Evolutionary conservation across 495 filamentous ascomycete species (phyloP).

Genomic region (Niebla homalea): DNA sequence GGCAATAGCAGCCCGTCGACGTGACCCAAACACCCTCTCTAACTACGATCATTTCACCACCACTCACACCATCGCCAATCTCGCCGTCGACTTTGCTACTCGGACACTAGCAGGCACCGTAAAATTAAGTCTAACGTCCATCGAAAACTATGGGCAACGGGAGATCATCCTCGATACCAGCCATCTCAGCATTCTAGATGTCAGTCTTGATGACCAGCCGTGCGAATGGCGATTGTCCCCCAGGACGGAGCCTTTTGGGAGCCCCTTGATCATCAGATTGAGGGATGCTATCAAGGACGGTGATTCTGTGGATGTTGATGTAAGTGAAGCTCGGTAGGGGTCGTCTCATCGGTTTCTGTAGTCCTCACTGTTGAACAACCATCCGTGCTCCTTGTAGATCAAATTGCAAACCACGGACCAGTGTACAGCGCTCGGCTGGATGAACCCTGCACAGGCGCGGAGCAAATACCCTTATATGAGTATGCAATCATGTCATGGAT

Average conservation of each 20-base stretch:
- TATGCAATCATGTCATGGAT: slow-evolving; percentile 21
- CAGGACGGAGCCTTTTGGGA: slow-evolving; percentile 61
- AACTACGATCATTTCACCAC: slow-evolving; percentile 82
- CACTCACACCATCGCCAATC: slow-evolving; percentile 62
- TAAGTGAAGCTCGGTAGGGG: slow-evolving; percentile 18
- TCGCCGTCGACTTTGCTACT: slow-evolving; percentile 69
- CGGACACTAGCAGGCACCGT: slow-evolving; percentile 64
- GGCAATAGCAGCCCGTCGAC: slow-evolving; percentile 31
- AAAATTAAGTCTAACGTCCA: slow-evolving; percentile 54
- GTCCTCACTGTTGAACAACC: not conserved
- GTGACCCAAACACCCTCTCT: slow-evolving; percentile 82
- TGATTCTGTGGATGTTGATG: slow-evolving; percentile 47
- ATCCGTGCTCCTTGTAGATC: slow-evolving; percentile 28
- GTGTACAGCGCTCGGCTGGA: slow-evolving; percentile 88
- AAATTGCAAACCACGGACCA: slow-evolving; percentile 58
- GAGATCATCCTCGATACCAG: slow-evolving; percentile 84
- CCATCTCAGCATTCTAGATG: slow-evolving; percentile 52
- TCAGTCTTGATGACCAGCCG: slow-evolving; percentile 47
- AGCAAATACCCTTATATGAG: slow-evolving; percentile 91
- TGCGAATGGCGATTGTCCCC: slow-evolving; percentile 57
- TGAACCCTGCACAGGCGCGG: slow-evolving; percentile 84
- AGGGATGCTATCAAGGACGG: slow-evolving; percentile 48
- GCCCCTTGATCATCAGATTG: slow-evolving; percentile 60
- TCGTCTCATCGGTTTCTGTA: not conserved
- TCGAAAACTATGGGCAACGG: slow-evolving; percentile 50